Conservation (phyloP, 1,139 yeast genomes). For the Eremothecium coryli region DNA sequence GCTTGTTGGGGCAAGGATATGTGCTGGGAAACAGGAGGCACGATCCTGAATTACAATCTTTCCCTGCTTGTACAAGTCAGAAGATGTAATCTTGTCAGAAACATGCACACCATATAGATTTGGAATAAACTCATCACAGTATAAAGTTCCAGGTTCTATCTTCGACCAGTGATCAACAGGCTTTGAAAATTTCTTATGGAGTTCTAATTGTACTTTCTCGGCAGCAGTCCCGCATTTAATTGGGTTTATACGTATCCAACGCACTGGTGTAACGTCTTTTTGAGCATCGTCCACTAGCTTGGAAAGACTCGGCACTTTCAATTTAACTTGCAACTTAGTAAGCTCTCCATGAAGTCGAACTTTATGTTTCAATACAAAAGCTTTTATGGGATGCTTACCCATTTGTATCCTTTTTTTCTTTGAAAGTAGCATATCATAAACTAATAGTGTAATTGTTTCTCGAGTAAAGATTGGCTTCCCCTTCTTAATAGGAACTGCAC, state of each 20-base stretch:
- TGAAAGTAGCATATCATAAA: slow-evolving; percentile 73
- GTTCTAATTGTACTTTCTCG: slow-evolving; percentile 35
- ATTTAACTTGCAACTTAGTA: slow-evolving; percentile 56
- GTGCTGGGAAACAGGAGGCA: slow-evolving; percentile 94
- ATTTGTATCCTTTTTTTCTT: slow-evolving; percentile 76
- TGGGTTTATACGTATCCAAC: slow-evolving; percentile 81
- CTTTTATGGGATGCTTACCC: slow-evolving; percentile 82
- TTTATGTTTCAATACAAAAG: slow-evolving; percentile 65
- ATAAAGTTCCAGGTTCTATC: slow-evolving; percentile 55
- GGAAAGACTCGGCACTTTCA: slow-evolving; percentile 36
- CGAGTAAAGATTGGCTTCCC: slow-evolving; percentile 27
- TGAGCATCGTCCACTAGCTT: slow-evolving; percentile 32
- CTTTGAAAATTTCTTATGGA: slow-evolving; percentile 30
- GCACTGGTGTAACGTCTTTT: slow-evolving; percentile 65
- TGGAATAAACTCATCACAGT: slow-evolving; percentile 62
- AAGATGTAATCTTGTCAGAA: slow-evolving; percentile 51
- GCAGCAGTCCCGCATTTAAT: slow-evolving; percentile 33
- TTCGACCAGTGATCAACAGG: slow-evolving; percentile 36
- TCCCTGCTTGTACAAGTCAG: slow-evolving; percentile 63
- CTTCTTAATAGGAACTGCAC: slow-evolving; percentile 37
- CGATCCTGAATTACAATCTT: slow-evolving; percentile 85
- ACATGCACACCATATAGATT: slow-evolving; percentile 78
- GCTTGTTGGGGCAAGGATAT: slow-evolving; percentile 53
- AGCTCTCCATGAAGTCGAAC: slow-evolving; percentile 77
- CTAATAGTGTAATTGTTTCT: slow-evolving; percentile 41